Conservation (phyloP, 176 grass and related monocot genomes). For the Secale cereale region DNA sequence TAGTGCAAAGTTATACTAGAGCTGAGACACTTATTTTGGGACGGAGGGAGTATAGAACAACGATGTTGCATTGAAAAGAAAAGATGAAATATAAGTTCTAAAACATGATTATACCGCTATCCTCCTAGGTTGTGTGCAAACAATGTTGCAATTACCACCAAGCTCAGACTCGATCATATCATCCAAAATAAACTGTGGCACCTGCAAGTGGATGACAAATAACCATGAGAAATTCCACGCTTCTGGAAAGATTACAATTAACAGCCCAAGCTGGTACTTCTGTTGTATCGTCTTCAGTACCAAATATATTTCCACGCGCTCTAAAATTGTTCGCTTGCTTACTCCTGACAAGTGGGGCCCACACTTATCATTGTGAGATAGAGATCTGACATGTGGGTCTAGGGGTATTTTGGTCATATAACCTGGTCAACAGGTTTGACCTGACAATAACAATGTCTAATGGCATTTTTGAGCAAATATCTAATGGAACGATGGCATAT, state of each 20-base stretch:
- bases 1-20: no score
- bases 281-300: not conserved
- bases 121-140: conserved; percentile 92
- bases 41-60: not conserved
- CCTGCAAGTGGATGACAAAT: conserved; percentile 50
- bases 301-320: not conserved
- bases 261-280: not conserved
- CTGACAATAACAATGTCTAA: no score
- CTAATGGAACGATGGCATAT: no score
- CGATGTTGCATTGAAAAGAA: not conserved
- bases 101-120: conserved; percentile 60
- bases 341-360: no score
- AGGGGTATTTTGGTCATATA: no score
- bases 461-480: no score
- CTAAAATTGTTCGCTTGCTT: no score
- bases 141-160: conserved; percentile 82
- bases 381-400: no score
- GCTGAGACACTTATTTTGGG: no score
- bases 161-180: conserved; percentile 90
- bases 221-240: conserved; percentile 6
- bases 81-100: not conserved
- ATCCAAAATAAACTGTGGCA: conserved; percentile 96
- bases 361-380: no score
- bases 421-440: no score
- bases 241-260: not conserved